A percentile compares a stretch with the other conserved stretches of the same genome.
These are phyloP conservation scores for Porcisia hertigi DNA, from an alignment of 208 protist species.

Conservation along the genomic window DNA sequence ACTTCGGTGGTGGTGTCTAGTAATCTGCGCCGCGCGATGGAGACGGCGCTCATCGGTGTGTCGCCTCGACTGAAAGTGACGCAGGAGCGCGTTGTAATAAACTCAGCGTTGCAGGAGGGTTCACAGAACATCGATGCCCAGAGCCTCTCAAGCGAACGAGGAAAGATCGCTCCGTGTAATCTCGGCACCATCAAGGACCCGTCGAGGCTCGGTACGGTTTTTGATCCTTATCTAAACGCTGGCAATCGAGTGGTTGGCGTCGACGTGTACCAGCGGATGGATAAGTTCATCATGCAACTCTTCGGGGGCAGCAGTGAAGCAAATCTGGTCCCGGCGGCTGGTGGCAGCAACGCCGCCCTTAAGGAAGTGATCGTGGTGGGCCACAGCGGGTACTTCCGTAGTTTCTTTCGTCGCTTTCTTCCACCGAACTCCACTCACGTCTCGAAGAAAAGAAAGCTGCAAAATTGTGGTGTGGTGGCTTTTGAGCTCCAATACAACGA, in stretches of 20 bases:
- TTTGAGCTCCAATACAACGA: slow-evolving; percentile 79
- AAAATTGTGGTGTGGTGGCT: slow-evolving; percentile 87
- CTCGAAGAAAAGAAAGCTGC: slow-evolving; percentile 80
- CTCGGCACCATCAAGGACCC: slow-evolving; percentile 52
- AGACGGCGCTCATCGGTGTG: slow-evolving; percentile 77
- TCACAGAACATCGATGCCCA: slow-evolving; percentile 92
- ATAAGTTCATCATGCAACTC: slow-evolving; percentile 76
- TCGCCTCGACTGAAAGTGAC: slow-evolving; percentile 60
- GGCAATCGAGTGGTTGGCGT: slow-evolving; percentile 71
- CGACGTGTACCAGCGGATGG: slow-evolving; percentile 82
- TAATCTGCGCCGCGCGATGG: slow-evolving; percentile 89
- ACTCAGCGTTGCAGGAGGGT: slow-evolving; percentile 89
- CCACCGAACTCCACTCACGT: slow-evolving; percentile 67
- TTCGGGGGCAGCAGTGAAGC: slow-evolving; percentile 47
- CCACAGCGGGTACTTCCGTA: slow-evolving; percentile 89
- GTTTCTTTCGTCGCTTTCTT: slow-evolving; percentile 90
- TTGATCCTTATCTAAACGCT: slow-evolving; percentile 76
- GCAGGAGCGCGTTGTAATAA: slow-evolving; percentile 76
- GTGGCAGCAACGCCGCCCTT: slow-evolving; percentile 58
- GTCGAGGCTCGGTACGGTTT: slow-evolving; percentile 35
- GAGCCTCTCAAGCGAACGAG: slow-evolving; percentile 71
- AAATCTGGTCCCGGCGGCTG: slow-evolving; percentile 11
- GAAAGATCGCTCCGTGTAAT: slow-evolving; percentile 71
- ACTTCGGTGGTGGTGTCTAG: slow-evolving; percentile 77
- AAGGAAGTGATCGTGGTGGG: slow-evolving; percentile 91